Base-by-base conservation (phyloP, 495 filamentous ascomycete genomes). In the Clavariopsis aquatica region DNA sequence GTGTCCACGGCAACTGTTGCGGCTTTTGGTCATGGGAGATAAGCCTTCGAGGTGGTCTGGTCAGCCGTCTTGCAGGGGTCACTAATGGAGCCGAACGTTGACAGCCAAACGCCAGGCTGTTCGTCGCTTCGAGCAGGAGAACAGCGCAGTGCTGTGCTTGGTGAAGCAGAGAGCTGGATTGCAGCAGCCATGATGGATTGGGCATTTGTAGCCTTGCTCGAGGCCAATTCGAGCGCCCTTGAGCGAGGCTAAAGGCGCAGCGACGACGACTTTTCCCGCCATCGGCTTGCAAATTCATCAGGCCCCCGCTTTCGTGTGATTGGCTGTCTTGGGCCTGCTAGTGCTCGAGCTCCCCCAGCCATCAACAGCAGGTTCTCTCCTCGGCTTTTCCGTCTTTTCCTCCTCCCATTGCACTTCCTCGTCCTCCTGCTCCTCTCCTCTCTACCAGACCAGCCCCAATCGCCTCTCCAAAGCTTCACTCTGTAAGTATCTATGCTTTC, bases 371-470 rank as follows among this genome's bases (percentile, higher is more conserved):
- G 52, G 29, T 55, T 52, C 28, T n/a, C 56, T 64, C 53, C 56
- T 49, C 49, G 49, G 54, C 54, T 41, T 65, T 36, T 34, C 34
- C 53, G 46, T 47, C 60, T n/a, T 60, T 49, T 56, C 29, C 29
- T 22, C 22, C 8, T 43, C 15, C 26, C 45, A 20, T 19, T 15
- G 24, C 36, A 8, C 4, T 41, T 24, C 12, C 58, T 61, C 62
- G 38, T 24, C 52, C 66, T 24, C 12, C 58, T 61, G 56, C 49
- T 24, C 52, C 66, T 69, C 66, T 23, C 20, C 62, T 60, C 57
- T 60, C 49, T 28, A 47, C 52, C 57, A 60, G 28, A 28, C 41
- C 49, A 49, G 36, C 26, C 43, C 36, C 47, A 29, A 34, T 60
- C 46, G 52, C 13, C n/a, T 29, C 24, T 38, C 43, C 55, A 54